Conservation (phyloP, 2,329 filamentous ascomycete genomes). For the Massarina eburnea region DNA sequence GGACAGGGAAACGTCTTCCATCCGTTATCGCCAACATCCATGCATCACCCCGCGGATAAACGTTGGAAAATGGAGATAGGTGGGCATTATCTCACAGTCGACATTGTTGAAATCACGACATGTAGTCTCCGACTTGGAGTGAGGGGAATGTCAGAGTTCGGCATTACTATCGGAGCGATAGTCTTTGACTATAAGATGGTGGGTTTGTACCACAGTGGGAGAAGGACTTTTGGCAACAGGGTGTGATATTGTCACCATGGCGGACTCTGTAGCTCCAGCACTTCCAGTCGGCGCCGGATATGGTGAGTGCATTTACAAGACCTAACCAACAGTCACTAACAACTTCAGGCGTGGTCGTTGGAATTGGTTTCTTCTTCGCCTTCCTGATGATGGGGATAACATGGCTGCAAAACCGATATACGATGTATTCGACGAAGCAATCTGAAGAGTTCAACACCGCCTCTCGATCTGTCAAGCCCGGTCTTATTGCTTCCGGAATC, state of each 20-base stretch:
- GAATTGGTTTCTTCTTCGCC: constrained; percentile 48
- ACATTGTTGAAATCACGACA: too few species aligned
- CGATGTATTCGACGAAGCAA: constrained; percentile 43
- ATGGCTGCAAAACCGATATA: constrained; percentile 41
- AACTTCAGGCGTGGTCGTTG: constrained; percentile 45
- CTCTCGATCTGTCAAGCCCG: constrained; percentile 47
- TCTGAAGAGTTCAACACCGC: constrained; percentile 54
- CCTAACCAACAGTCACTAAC: neutral
- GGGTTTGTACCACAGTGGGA: neutral
- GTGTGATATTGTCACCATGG: constrained; percentile 12
- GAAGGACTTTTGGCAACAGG: neutral
- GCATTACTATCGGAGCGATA: neutral
- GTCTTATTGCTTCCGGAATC: constrained; percentile 51
- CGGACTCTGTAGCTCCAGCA: constrained; percentile 17
- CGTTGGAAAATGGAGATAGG: too few species aligned
- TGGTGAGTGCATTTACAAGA: constrained; percentile 36
- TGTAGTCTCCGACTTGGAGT: too few species aligned
- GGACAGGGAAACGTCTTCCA: constrained; percentile 1
- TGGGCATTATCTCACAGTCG: too few species aligned
- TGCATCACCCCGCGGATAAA: neutral
- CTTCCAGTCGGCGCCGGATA: constrained; percentile 49
- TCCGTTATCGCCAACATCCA: constrained; percentile 5
- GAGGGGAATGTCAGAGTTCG: too few species aligned
- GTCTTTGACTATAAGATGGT: neutral
- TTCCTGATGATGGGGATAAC: constrained; percentile 39